Base-by-base conservation (phyloP, 192 early-diverging fungal genomes). In the Coemansia javaensis region DNA sequence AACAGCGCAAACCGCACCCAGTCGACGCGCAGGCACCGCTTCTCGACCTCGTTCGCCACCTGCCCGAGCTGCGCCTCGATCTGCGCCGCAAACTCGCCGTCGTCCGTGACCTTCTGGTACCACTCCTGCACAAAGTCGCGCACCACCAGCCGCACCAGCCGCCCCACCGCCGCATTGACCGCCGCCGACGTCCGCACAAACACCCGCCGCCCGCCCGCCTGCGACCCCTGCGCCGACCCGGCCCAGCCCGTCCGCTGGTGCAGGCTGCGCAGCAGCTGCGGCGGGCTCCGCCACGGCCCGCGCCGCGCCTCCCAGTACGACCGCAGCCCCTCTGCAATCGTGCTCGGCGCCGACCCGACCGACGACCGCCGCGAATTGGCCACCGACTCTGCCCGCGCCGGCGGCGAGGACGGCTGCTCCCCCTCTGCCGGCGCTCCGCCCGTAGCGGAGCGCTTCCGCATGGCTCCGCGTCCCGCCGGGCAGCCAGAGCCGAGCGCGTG, bases 91-190 rank as follows among this genome's bases (percentile, higher is more conserved):
- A 71, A 71, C 44, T 71, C 68, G 17, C 43, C 55, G 48, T 71
- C 68, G n/a, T 71, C 68, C 0, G 69, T 73, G 7, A 73, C 33
- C 33, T 66, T 61, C 22, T 57, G 40, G 24, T 58, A 73, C 69
- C 69, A 73, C 25, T 66, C 69, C 20, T 65, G 34, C 6, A 73
- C 53, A 53, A 73, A 73, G 46, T 73, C 69, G 14, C 58, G 57
- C 14, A 73, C 36, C 23, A 73, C 56, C 22, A 66, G 32, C 15
- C 53, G 20, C 2, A 66, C 58, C 7, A 73, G 50, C 1, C 67
- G 59, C 1, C 43, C 32, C 1, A 71, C 56, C 10, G 67, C 40
- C 18, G 46, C 51, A 21, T 71, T 59, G 28, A 71, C 56, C 32
- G 40, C 35, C 4, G 56, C 25, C 0, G 67, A 71, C 0, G 56